Base-by-base conservation (phyloP, 2,329 filamentous ascomycete species). In the Talaromyces marneffei region DNA sequence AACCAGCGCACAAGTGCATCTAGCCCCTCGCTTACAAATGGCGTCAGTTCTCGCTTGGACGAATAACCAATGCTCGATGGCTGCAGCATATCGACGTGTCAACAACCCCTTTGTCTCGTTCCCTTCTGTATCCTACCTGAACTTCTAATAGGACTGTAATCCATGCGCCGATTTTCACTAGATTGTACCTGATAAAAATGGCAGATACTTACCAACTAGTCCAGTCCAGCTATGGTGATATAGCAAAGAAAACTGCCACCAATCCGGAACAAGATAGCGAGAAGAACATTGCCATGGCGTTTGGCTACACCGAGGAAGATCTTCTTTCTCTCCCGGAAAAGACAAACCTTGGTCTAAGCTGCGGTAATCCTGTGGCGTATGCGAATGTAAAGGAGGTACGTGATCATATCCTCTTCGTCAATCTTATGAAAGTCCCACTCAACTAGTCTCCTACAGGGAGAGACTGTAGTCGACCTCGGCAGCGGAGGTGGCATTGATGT, bases 401-500 rank as follows among this genome's bases (percentile, higher is more conserved):
- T 62, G 14, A 46, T 53, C 33, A 40, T 31, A 4, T 31, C 31
- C 29, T 4, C n/a, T 16, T 20, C 35, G 3, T 16, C 3, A 33
- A 33, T 55, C 25, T 3, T 29, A 20, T 39, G 46, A 59, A 50
- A 55, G 12, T 27, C 25, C 7, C 46, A 6, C n/a, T 42, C 37
- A 39, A 14, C n/a, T 7, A n/a, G 27, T 39, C 27, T 20, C 14
- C 10, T 31, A 37, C 18, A 84, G 78, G 83, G 83, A 14, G 84
- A 87, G 67, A 82, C 77, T 0, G 77, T 86, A 1, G 70, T 87
- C 60, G 84, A 86, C 64, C 73, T 87, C 1, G 84, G 84, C 2
- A 79, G 77, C 63, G 83, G 85, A 2, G 83, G 80, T 7, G 84
- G 84, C 0, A 82, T 86, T 48, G 84, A 87, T 66, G 79, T 81